Conservation (phyloP, 345 rosid species). For the Psidium guajava region DNA sequence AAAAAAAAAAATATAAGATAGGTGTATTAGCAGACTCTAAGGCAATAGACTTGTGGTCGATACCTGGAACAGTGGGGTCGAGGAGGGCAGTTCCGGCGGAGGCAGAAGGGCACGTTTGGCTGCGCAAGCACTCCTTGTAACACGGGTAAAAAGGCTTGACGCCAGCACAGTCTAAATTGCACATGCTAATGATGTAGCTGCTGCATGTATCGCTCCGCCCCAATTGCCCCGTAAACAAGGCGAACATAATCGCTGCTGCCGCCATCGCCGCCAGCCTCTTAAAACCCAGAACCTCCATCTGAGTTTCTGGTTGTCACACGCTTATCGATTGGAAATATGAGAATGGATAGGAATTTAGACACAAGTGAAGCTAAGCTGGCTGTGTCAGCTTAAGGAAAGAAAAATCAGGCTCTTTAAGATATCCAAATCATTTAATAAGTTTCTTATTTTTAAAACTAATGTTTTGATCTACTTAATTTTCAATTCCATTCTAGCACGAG, state of each 20-base stretch:
- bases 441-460: too few relatives aligned
- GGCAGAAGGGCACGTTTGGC: neutral
- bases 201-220: neutral
- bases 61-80: too few relatives aligned
- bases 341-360: neutral
- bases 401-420: neutral
- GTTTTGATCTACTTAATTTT: too few relatives aligned
- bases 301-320: neutral
- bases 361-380: neutral
- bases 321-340: accelerated
- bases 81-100: too few relatives aligned
- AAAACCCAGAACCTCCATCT: neutral
- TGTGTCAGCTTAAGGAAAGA: neutral
- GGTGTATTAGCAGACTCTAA: neutral
- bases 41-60: neutral
- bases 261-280: neutral
- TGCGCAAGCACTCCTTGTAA: accelerated
- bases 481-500: too few relatives aligned
- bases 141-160: neutral
- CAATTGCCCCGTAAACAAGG: neutral
- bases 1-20: too few relatives aligned
- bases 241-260: neutral
- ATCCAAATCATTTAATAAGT: neutral
- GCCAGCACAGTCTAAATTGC: neutral
- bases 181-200: neutral